Base-by-base conservation (phyloP, 2,329 filamentous ascomycete species). In the Pseudophaeomoniella oleicola region DNA sequence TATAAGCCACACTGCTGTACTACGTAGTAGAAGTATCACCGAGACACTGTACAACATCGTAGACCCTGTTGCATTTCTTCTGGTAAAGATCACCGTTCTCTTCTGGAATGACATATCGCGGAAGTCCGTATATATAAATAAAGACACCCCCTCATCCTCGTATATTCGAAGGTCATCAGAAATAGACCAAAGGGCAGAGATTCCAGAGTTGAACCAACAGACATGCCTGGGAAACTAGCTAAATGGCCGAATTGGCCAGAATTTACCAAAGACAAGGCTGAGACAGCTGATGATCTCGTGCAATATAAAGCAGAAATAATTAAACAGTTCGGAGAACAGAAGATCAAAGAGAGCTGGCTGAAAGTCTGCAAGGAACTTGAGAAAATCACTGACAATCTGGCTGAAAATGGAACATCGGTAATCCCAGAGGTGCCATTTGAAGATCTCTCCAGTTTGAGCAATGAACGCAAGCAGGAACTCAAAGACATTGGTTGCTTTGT, bases 321-420 rank as follows among this genome's bases (percentile, higher is more conserved):
- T 19, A 45, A 47, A 2, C 40, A 57, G 27, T 63, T 59, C 34
- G 59, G 60, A 3, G 47, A 50, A 18, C 54, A 51, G 4, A 49
- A 51, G 1, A 39, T 64, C 6, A 42, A 42, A 4, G 37, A 49
- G 40, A 56, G 56, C 43, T 64, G 60, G 61, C 29, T 62, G 12
- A 50, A 52, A 18, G 54, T 58, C 3, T 64, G 61, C 44, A 44
- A 54, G 10, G 36, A 54, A 2, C 50, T 64, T 1, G 46, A 57
- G 36, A 35, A 34, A 0, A 39, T 62, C 15, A 62, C 60, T 1
- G 51, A 56, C 5, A 49, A 56, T n/a, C 54, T 64, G 14, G 46
- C 50, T 5, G 43, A 45, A 17, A 52, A 54, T 19, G 54, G 56
- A 11, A 54, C 45, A 9, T 40, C 37, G 16, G 46, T 51, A 3